phyloP scores from a whole-genome alignment of 345 rosid species.

The Brassica rapa region DNA sequence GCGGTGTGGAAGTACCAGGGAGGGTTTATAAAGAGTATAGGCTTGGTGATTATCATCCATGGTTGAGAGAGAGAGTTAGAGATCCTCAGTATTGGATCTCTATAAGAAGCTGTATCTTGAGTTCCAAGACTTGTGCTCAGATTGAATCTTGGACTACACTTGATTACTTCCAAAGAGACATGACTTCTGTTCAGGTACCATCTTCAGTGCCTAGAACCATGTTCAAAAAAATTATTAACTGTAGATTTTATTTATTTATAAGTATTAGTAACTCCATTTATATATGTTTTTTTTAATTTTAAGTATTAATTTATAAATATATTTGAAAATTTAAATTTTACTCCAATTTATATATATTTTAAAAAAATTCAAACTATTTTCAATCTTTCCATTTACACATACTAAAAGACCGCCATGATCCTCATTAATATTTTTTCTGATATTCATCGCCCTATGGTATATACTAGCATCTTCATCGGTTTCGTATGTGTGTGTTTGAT shows the following conservation, averaged over 20 bases:
- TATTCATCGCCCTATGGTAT: neutral
- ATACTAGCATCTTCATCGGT: neutral
- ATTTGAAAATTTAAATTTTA: no score
- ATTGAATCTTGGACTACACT: conserved; percentile 80
- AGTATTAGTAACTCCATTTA: no score
- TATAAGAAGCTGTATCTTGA: conserved; percentile 69
- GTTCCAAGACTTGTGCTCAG: conserved; percentile 67
- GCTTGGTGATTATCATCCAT: conserved; percentile 73
- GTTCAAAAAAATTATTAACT: neutral
- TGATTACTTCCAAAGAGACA: conserved; percentile 62
- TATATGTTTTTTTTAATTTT: no score
- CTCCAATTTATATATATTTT: no score
- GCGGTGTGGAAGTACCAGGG: conserved; percentile 66
- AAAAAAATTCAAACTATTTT: no score
- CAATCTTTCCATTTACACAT: no score
- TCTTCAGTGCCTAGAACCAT: neutral
- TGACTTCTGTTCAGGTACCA: conserved; percentile 79
- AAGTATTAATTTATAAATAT: no score
- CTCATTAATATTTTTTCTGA: no score
- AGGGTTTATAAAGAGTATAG: conserved; percentile 74
- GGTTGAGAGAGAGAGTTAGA: conserved; percentile 67
- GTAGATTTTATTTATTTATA: neutral
- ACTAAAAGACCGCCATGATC: no score
- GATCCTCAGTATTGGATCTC: conserved; percentile 71
- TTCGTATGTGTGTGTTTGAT: neutral